Evolutionary conservation across 768 basidiomycete genomes (phyloP), one percentile per base, ranked within the genome.

Genomic region (Zangia roseola): DNA sequence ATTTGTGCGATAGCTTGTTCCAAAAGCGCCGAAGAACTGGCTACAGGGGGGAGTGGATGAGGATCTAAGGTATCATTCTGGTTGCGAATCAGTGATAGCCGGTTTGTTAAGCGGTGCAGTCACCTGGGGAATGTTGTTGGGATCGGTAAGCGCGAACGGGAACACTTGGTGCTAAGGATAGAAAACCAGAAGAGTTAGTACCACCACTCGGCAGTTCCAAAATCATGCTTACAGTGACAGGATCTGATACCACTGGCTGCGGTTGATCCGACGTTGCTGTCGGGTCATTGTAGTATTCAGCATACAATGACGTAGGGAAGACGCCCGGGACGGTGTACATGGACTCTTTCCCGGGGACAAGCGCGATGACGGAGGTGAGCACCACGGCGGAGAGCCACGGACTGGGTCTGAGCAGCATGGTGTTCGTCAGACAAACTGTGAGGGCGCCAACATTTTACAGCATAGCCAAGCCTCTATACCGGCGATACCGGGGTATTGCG

Each of bases 171-270:
- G 77, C 84, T 86, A 49, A 46, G 44, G 49, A 53, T 40, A 34
- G 35, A 9, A 20, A 20, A 41, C n/a, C n/a, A n/a, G 40, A 28
- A 45, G 19, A 17, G 28, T 56, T 16, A 50, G 21, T n/a, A 21
- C 7, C 7, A n/a, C n/a, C n/a, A n/a, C n/a, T 14, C 0, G 35
- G n/a, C 52, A 48, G 43, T 14, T 26, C 16, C 25, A 16, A 43
- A 10, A 42, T 5, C 26, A 8, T 5, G 46, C 68, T 43, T 42
- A 86, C 87, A 23, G 77, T 75, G 24, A 88, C 78, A 8, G 85
- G 83, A 60, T 90, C 87, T 12, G 85, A 79, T 34, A 90, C 76
- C 49, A 88, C 74, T n/a, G 87, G 88, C 66, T 89, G 87, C 4
- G 81, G 81, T 60, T 90, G 87, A 1, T 74, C 80, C 13, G 79